Base-by-base conservation (phyloP, 1,284 basidiomycete genomes). In the Leccinum pachyderme region DNA sequence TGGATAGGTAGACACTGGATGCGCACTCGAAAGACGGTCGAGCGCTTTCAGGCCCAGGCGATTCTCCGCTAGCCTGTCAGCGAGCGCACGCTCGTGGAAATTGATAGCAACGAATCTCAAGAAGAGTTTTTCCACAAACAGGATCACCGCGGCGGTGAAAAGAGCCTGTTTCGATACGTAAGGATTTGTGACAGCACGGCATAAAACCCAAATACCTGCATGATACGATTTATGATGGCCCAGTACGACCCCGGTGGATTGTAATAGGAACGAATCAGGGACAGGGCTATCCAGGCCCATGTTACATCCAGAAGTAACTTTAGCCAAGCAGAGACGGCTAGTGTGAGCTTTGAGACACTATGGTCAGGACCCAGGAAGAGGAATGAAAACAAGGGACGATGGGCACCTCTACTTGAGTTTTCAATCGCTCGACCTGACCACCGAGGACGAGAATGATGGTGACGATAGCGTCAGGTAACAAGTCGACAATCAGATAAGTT, bases 61-160 rank as follows among this genome's bases (percentile, higher is more conserved):
- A 62, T 90, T 90, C 67, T 89, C 87, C 4, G 76, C 74, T 22
- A 90, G 72, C 47, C 87, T 83, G 52, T 90, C 88, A 22, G 86
- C 82, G 28, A 90, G 78, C 6, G 88, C 87, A 59, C 81, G 86
- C 60, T 82, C 76, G 67, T 90, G 88, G 66, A 90, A 90, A 62
- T 82, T 85, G 72, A 89, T 89, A n/a, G 87, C 87, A 44, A 89
- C 81, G 59, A 86, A 84, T 61, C 83, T 85, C 29, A 91, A 70
- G 66, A 87, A 84, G 41, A 87, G 68, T 63, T 91, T 91, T 66
- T 91, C 88, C 8, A 74, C 77, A 5, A 90, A 77, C 7, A 91
- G 67, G 46, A 91, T 77, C 24, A 88, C 68, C 2, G 80, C 76
- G 4, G 81, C 75, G 11, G 86, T 75, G 63, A 91, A 91, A 28